These are phyloP conservation scores for Balakata baccata DNA, from an alignment of 345 rosid genomes.

Conservation along the genomic window DNA sequence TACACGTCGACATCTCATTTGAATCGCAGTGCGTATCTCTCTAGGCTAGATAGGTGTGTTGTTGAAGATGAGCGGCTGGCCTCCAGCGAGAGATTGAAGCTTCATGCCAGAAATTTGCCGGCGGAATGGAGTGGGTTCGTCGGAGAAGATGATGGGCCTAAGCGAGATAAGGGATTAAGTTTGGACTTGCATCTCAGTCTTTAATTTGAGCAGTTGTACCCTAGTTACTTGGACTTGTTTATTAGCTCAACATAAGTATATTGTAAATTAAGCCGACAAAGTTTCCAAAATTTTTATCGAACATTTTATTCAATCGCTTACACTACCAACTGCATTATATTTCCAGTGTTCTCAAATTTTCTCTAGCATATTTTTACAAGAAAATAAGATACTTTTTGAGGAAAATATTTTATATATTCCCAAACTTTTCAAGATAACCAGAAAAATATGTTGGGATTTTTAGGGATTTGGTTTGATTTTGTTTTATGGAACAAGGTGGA, in stretches of 20 bases:
- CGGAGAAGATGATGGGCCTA: slow-evolving; percentile 11
- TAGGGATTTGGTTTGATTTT: no score
- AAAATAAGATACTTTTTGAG: no score
- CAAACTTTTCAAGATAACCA: no score
- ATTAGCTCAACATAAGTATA: not conserved
- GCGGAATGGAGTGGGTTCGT: slow-evolving; percentile 12
- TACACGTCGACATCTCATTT: slow-evolving; percentile 7
- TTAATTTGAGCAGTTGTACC: not conserved
- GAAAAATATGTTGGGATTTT: no score
- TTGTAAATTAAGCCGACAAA: no score
- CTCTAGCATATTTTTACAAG: no score
- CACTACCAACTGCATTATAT: no score
- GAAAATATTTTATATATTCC: no score
- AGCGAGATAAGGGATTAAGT: slow-evolving; percentile 14
- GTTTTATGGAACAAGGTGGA: no score
- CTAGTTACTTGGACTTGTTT: not conserved
- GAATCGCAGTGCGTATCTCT: not conserved
- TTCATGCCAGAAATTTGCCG: not conserved
- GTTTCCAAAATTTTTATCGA: no score
- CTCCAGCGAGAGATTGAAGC: not conserved
- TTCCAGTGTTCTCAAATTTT: no score
- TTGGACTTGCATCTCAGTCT: slow-evolving; percentile 24
- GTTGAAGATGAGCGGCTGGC: not conserved
- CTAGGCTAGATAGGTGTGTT: not conserved
- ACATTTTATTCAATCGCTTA: no score